Conservation (phyloP, 208 protist species). For the Crithidia fasciculata region DNA sequence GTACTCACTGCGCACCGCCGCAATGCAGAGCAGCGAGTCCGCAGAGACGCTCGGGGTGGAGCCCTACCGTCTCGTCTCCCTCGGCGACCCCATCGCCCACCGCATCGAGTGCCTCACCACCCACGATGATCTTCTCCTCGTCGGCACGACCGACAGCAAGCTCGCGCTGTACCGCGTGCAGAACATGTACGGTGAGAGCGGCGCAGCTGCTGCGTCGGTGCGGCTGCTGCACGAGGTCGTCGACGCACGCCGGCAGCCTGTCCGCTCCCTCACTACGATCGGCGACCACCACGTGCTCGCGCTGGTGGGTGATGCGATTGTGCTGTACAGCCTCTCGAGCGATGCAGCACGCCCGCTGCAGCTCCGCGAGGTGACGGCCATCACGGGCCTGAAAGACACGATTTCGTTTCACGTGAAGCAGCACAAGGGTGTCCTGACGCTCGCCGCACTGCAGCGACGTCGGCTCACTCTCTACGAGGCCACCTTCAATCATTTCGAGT, state of each 20-base stretch:
- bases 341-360: neutral
- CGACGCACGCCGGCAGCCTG: constrained; percentile 29
- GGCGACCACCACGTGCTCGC: constrained; percentile 41
- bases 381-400: constrained; percentile 45
- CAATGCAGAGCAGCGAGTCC: constrained; percentile 16
- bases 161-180: constrained; percentile 48
- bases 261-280: constrained; percentile 46
- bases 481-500: constrained; percentile 24
- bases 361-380: constrained; percentile 19
- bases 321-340: constrained; percentile 19
- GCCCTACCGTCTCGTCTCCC: constrained; percentile 23
- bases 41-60: constrained; percentile 6
- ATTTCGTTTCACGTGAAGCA: constrained; percentile 52
- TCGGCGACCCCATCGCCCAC: constrained; percentile 29
- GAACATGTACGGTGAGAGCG: constrained; percentile 7
- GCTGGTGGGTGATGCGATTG: constrained; percentile 27
- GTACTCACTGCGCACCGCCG: neutral
- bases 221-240: constrained; percentile 27
- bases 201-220: neutral
- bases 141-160: constrained; percentile 68
- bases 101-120: constrained; percentile 58
- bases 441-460: constrained; percentile 65
- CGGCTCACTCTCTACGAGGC: constrained; percentile 64
- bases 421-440: constrained; percentile 40
- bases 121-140: constrained; percentile 42